Percentiles rank a stretch among this genome's conserved stretches.
These are phyloP conservation scores for Neurospora sp. DNA, from an alignment of 495 filamentous ascomycete genomes.

Conservation along the genomic window DNA sequence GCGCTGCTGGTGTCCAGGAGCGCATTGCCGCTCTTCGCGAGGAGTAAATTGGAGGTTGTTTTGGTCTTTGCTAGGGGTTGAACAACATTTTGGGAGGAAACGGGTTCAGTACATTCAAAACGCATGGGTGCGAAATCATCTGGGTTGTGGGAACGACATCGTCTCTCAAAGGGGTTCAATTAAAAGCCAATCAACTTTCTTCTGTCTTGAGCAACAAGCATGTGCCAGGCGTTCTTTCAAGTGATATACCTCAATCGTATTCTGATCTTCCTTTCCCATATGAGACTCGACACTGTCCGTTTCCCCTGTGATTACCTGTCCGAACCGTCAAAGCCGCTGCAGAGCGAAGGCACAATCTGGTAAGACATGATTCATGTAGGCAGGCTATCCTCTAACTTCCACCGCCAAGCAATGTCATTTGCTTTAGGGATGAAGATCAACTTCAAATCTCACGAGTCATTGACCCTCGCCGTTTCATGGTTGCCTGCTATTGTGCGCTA, in stretches of 20 bases:
- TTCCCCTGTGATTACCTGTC: not conserved
- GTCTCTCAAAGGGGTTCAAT: conserved; percentile 10
- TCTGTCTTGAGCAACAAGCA: not conserved
- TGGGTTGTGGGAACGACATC: not conserved
- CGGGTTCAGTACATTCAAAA: not conserved
- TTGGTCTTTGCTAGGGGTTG: conserved; percentile 11
- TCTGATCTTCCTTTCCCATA: not conserved
- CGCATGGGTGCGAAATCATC: not conserved
- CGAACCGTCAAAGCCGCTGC: not conserved
- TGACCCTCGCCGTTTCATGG: not conserved
- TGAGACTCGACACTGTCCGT: not conserved
- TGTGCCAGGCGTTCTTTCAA: not conserved
- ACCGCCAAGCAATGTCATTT: not conserved
- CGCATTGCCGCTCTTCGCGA: conserved; percentile 69
- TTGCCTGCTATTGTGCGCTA: not conserved
- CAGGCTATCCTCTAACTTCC: not conserved
- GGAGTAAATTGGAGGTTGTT: conserved; percentile 21
- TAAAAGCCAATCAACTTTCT: conserved; percentile 23
- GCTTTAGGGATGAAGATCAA: not conserved
- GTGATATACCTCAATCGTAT: not conserved
- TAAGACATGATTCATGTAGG: not conserved
- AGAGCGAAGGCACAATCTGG: not conserved
- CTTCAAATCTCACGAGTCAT: not conserved
- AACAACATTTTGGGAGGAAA: conserved; percentile 4
- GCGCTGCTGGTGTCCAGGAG: conserved; percentile 66